Evolutionary conservation across 2,329 filamentous ascomycete genomes (phyloP).

Genomic region (Thyridium curvatum): DNA sequence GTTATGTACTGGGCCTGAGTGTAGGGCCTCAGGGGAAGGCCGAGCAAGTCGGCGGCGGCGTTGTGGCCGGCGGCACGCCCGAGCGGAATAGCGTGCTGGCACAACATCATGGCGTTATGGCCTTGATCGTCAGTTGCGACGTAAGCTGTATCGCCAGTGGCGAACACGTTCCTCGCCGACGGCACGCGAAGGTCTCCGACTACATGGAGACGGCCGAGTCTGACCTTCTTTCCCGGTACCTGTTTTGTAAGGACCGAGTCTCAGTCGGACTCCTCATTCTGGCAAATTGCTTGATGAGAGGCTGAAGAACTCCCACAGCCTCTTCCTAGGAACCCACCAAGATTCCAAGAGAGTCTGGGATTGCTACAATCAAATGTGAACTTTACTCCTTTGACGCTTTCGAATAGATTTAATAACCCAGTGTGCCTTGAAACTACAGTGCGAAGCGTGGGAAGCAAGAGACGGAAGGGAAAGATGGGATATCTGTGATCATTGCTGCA

Average conservation of each 20-base stretch:
- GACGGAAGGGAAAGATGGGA: too few species aligned
- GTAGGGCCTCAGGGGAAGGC: conserved; percentile 15
- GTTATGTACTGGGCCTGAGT: conserved; percentile 20
- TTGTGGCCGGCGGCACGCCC: conserved; percentile 27
- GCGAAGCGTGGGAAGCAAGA: too few species aligned
- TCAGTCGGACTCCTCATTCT: too few species aligned
- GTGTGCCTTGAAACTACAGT: too few species aligned
- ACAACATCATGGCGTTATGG: conserved; percentile 26
- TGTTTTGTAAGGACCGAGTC: conserved; percentile 24
- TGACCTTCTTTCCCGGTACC: conserved; percentile 20
- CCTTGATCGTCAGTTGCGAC: conserved; percentile 15
- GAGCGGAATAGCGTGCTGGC: conserved; percentile 28
- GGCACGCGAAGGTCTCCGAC: conserved; percentile 19
- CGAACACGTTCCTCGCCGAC: conserved; percentile 16
- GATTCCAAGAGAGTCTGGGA: too few species aligned
- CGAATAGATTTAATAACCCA: too few species aligned
- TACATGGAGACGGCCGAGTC: conserved; percentile 19
- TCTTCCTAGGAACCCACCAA: too few species aligned
- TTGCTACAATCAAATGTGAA: too few species aligned
- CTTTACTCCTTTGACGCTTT: too few species aligned
- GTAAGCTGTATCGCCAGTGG: conserved; percentile 25
- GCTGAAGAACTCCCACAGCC: too few species aligned
- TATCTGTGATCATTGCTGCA: too few species aligned
- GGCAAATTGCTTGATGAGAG: too few species aligned
- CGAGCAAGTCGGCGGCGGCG: conserved; percentile 24